phyloP scores from a whole-genome alignment of 2,329 filamentous ascomycete genomes.

The Aspergillus melleus region DNA sequence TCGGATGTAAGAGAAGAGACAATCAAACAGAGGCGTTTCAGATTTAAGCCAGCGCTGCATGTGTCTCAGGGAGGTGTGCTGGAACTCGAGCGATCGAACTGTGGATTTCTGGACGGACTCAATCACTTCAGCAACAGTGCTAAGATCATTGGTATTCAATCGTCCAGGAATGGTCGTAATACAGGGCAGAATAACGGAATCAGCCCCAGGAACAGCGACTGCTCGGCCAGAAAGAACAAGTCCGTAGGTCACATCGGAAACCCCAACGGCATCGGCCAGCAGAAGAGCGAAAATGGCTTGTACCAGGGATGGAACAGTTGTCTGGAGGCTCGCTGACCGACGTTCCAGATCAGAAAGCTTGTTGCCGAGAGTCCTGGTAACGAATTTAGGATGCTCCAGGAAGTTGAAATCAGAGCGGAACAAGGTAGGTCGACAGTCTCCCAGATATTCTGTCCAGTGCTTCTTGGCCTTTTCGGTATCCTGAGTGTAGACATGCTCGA shows the following conservation, averaged over 20 bases:
- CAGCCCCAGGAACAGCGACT: constrained; percentile 30
- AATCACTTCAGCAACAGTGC: constrained; percentile 25
- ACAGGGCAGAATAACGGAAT: constrained; percentile 36
- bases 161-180: constrained; percentile 40
- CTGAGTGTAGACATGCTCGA: constrained; percentile 29
- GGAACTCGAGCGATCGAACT: constrained; percentile 33
- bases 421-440: constrained; percentile 22
- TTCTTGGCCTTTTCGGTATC: constrained; percentile 26
- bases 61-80: constrained; percentile 37
- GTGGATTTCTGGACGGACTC: constrained; percentile 23
- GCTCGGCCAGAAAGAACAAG: constrained; percentile 35
- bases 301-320: constrained; percentile 32
- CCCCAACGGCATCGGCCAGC: constrained; percentile 29
- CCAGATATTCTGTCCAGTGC: constrained; percentile 28
- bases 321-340: constrained; percentile 25
- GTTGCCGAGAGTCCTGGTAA: constrained; percentile 14
- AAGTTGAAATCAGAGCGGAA: constrained; percentile 11
- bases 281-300: constrained; percentile 37
- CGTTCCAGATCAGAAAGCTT: constrained; percentile 28
- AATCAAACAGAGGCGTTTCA: constrained; percentile 34
- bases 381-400: constrained; percentile 12
- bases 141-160: constrained; percentile 24
- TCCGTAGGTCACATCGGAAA: constrained; percentile 34
- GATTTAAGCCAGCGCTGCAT: constrained; percentile 38
- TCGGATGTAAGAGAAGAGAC: constrained; percentile 35